Conservation (phyloP, 2,329 filamentous ascomycete genomes). For the Phialophora verrucosa region DNA sequence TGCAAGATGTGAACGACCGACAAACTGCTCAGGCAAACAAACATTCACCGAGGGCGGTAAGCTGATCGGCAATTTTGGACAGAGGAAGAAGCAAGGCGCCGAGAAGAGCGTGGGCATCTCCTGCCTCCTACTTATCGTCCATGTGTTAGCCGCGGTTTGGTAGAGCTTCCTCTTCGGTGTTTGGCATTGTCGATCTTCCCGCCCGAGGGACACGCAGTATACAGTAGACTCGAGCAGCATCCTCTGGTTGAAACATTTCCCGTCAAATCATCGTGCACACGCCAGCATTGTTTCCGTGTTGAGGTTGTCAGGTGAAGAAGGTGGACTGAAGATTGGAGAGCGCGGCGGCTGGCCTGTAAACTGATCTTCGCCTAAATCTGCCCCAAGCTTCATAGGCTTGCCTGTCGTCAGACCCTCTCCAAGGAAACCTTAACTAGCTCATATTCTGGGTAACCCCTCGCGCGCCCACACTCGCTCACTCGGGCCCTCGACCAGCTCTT, state of each 20-base stretch:
- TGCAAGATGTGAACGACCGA: neutral
- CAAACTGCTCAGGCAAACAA: neutral
- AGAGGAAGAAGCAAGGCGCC: neutral
- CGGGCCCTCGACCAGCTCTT: slow-evolving; percentile 8
- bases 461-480: neutral
- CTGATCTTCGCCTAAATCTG: slow-evolving; percentile 6
- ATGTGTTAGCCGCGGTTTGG: neutral
- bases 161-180: neutral
- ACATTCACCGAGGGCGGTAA: neutral
- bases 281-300: neutral
- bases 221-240: neutral
- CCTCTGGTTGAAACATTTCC: neutral
- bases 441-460: slow-evolving; percentile 18
- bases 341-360: neutral
- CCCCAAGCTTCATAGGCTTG: slow-evolving; percentile 1
- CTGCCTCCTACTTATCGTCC: neutral
- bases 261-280: neutral
- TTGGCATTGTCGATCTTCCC: neutral
- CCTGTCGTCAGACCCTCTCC: slow-evolving; percentile 1
- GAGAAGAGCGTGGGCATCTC: neutral
- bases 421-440: slow-evolving; percentile 14
- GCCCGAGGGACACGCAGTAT: neutral
- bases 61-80: neutral
- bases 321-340: neutral
- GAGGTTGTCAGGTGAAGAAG: neutral